Base-by-base conservation (phyloP, 352 stramenopile species). In the Phytophthora sp. region DNA sequence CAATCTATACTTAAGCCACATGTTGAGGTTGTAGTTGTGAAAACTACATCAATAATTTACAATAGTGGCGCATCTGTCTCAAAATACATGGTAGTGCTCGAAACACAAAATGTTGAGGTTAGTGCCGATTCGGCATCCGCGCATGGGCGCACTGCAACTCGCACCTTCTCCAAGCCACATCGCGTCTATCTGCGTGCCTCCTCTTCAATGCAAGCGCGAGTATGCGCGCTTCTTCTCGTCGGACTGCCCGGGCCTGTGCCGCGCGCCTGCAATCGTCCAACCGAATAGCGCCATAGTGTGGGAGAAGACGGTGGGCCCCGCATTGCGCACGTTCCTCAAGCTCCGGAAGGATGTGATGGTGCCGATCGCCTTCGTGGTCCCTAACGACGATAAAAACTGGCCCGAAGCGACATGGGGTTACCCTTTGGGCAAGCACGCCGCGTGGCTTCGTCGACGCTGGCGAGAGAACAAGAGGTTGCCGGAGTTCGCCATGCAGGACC, bases 311-410 rank as follows among this genome's bases (percentile, higher is more conserved):
- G 41, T 47, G 41, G 29, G 11, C 15, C 23, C 58, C 13, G 49
- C 49, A 5, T 18, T 67, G 11, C 58, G 18, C 33, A 46, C 52
- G 21, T 69, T 54, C 46, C 26, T 59, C 15, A 23, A 55, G 35
- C 57, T 63, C 1, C 11, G 56, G 4, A 30, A 23, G 16, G 45
- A 64, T 21, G 5, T 59, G 33, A 41, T 64, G 36, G n/a, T 64
- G 11, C 53, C 61, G 1, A 7, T 42, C 9, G 9, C 6, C 15
- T 60, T 69, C 21, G 12, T 33, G 7, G 53, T 64, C n/a, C 61
- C 61, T 0, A 13, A 1, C 7, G 12, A 26, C 12, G 52, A 69
- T n/a, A 27, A 39, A 2, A 33, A 3, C 29, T 33, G 29, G 29
- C 29, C 29, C 29, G 29, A 33, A 33, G 29, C 7, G 29, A 45